Evolutionary conservation across 495 filamentous ascomycete genomes (phyloP), one percentile per base, ranked within the genome.

Genomic region (Parathielavia hyrcaniae): DNA sequence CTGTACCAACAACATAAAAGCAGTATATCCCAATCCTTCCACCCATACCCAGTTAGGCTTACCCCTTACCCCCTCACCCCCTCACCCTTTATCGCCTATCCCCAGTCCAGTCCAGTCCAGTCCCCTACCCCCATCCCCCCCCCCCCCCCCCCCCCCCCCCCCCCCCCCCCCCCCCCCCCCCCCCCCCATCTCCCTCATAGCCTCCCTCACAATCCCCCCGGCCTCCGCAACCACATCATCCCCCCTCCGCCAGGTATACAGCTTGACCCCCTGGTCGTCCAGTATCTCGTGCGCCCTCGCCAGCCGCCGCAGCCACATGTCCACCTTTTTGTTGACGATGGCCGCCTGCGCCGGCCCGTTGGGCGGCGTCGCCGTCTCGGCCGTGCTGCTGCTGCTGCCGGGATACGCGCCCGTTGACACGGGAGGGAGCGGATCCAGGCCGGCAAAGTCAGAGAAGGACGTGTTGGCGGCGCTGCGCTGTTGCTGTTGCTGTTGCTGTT

Each of bases 171-270:
- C 34, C 17, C 20, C 30, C 8, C 19, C 23, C 14, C 11, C 32
- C 38, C 2, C 5, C 12, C 20, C 43, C 69, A 73, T 72, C 57
- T 69, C 66, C 58, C 63, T 68, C 63, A 76, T 19, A 14, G 68
- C 77, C 61, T 69, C 71, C 58, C 63, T 68, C 14, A 81, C 75
- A 48, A 81, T 71, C 22, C 77, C 77, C 54, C 75, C 69, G 9
- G 78, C 78, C 62, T 81, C 78, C 7, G 62, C 61, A 41, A 77
- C 70, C 19, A 88, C 86, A 79, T 97, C 93, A n/a, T 76, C 77
- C 1, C 93, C 93, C 6, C 82, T 82, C 44, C 90, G 79, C 93
- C 93, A 98, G 57, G 81, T 91, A 57, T 87, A 82, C 57, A 99
- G 70, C 59, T 83, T 71, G 0, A 97, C 89, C 2, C 87, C 88